phyloP scores from a whole-genome alignment of 352 stramenopile genomes.

The Peronosclerospora sorghi region DNA sequence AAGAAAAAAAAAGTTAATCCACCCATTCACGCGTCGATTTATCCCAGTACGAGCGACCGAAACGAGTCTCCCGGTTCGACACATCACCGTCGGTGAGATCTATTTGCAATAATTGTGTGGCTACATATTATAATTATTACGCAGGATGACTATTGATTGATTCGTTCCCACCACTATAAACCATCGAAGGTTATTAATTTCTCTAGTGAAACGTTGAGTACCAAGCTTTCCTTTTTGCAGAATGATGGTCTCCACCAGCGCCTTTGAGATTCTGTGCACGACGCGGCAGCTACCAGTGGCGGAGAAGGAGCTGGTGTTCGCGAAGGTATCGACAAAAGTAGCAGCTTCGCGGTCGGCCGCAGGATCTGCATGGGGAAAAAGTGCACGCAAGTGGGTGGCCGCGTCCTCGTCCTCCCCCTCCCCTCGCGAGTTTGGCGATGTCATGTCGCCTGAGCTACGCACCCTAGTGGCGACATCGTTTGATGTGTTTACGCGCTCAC shows the following conservation, averaged over 20 bases:
- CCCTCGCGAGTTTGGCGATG: slow-evolving; percentile 10
- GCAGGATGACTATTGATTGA: too few species aligned
- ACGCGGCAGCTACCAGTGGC: slow-evolving; percentile 32
- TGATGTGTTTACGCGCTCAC: slow-evolving; percentile 39
- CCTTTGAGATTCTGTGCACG: slow-evolving; percentile 36
- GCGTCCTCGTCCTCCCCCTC: neutral
- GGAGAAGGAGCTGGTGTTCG: slow-evolving; percentile 21
- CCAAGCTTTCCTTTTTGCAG: too few species aligned
- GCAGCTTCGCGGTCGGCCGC: slow-evolving; percentile 15
- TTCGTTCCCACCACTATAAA: too few species aligned
- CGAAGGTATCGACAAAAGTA: slow-evolving; percentile 6
- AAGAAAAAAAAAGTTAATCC: too few species aligned
- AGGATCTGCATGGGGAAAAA: slow-evolving; percentile 41
- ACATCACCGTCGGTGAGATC: too few species aligned
- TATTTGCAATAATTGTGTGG: too few species aligned
- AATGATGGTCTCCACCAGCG: neutral
- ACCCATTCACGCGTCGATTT: too few species aligned
- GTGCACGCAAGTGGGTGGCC: slow-evolving; percentile 29
- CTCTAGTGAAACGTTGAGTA: too few species aligned
- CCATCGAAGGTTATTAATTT: too few species aligned
- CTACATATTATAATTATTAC: too few species aligned
- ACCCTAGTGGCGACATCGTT: slow-evolving; percentile 47
- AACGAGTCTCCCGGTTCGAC: too few species aligned
- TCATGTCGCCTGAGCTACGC: slow-evolving; percentile 45
- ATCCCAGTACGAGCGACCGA: too few species aligned